Conservation (phyloP, 2,329 filamentous ascomycete species). For the Fusarium chuoi region DNA sequence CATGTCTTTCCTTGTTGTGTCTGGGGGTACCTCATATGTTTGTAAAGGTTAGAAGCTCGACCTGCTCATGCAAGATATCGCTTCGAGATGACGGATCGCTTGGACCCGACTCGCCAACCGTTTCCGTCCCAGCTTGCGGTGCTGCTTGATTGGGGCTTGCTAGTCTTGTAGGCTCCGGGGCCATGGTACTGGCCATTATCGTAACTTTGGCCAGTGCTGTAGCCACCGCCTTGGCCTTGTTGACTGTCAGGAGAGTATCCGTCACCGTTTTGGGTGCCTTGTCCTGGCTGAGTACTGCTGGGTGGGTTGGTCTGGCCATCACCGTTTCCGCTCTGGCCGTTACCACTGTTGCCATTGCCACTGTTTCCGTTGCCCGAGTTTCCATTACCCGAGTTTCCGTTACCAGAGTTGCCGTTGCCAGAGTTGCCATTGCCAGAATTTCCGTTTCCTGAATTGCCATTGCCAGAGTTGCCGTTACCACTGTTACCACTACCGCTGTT, state of each 20-base stretch:
- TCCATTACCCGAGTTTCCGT: neutral
- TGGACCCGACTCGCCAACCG: constrained; percentile 21
- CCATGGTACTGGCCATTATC: constrained; percentile 22
- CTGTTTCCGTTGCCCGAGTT: constrained; percentile 4
- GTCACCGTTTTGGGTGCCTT: neutral
- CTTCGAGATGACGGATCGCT: constrained; percentile 23
- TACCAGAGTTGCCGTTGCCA: neutral
- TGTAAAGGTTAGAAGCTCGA: neutral
- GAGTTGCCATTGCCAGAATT: neutral
- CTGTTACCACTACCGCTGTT: neutral
- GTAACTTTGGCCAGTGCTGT: constrained; percentile 1
- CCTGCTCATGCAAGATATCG: constrained; percentile 34
- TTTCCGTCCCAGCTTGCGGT: constrained; percentile 15
- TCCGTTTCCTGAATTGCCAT: neutral
- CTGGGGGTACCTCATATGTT: constrained; percentile 22
- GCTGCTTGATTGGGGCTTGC: constrained; percentile 1
- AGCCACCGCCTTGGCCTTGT: neutral
- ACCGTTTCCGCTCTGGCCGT: constrained; percentile 8
- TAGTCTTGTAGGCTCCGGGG: constrained; percentile 9
- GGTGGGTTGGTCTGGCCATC: neutral
- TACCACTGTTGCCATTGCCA: constrained; percentile 7
- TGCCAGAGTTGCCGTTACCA: neutral
- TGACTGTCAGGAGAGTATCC: neutral
- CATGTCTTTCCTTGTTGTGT: neutral
- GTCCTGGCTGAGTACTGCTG: neutral